Conservation (phyloP, 495 filamentous ascomycete genomes). For the Bacidia gigantensis region DNA sequence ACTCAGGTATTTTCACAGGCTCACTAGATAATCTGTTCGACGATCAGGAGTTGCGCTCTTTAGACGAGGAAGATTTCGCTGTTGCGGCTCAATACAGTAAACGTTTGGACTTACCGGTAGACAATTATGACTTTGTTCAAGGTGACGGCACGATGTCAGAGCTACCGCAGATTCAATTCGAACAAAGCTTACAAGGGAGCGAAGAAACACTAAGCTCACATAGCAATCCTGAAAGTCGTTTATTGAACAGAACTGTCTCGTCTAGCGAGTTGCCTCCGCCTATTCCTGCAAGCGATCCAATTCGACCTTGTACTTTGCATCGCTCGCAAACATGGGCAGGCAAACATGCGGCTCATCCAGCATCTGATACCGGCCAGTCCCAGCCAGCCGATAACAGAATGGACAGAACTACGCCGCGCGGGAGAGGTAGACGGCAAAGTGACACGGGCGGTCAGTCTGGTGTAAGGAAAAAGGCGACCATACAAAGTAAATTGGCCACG, state of each 20-base stretch:
- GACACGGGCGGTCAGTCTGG: constrained; percentile 26
- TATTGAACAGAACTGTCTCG: constrained; percentile 19
- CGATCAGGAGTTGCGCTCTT: constrained; percentile 29
- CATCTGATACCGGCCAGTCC: constrained; percentile 10
- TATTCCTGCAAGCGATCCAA: constrained; percentile 45
- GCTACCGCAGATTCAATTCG: background rate
- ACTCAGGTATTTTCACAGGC: constrained; percentile 75
- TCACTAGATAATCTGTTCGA: constrained; percentile 46
- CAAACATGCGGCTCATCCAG: constrained; percentile 17
- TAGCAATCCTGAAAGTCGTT: constrained; percentile 3
- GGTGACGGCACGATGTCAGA: background rate
- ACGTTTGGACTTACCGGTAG: constrained; percentile 10
- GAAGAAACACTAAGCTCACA: background rate
- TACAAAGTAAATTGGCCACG: constrained; percentile 49
- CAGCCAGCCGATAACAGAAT: constrained; percentile 1
- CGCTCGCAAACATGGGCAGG: constrained; percentile 36
- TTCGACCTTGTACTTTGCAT: constrained; percentile 31
- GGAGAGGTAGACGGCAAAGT: constrained; percentile 7
- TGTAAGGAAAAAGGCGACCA: constrained; percentile 38
- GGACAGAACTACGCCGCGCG: constrained; percentile 5
- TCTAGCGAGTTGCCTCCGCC: constrained; percentile 25
- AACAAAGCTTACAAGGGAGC: constrained; percentile 2
- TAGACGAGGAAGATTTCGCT: constrained; percentile 20
- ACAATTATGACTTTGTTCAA: background rate
- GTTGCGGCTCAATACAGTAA: constrained; percentile 16